Conservation (phyloP, 192 early-diverging fungal genomes). For the Podila epigama region DNA sequence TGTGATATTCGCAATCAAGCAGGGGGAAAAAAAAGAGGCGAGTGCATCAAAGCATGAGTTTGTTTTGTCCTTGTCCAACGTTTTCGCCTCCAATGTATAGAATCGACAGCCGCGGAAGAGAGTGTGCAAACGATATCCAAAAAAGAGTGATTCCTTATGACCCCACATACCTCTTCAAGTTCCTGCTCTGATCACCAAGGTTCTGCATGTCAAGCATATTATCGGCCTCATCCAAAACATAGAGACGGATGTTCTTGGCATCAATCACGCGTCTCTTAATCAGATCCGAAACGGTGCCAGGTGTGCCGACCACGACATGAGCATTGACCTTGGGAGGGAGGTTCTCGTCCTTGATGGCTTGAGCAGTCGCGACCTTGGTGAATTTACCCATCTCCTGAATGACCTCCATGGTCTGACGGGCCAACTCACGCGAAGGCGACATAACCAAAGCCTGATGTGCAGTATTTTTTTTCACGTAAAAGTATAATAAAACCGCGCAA, state of each 20-base stretch:
- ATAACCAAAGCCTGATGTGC: conserved; percentile 76
- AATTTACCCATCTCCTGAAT: conserved; percentile 92
- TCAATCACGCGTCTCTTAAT: conserved; percentile 71
- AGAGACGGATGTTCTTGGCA: conserved; percentile 70
- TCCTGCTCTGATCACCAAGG: conserved; percentile 87
- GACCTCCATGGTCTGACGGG: conserved; percentile 93
- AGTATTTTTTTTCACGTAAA: background rate
- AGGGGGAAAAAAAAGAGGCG: background rate
- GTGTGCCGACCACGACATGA: conserved; percentile 93
- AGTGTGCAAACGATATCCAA: background rate
- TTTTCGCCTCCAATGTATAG: too few species aligned
- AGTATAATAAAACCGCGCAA: background rate
- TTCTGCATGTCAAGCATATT: conserved; percentile 92
- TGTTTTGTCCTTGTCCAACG: too few species aligned
- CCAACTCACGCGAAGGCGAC: conserved; percentile 93
- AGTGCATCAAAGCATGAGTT: too few species aligned
- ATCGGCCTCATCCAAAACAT: conserved; percentile 99
- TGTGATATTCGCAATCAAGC: too few species aligned
- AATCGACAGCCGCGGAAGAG: too few species aligned
- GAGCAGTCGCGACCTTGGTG: conserved; percentile 74
- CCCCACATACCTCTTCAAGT: conserved; percentile 75
- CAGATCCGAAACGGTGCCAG: conserved; percentile 87
- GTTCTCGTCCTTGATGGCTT: conserved; percentile 81
- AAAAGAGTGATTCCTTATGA: background rate
- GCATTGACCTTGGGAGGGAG: conserved; percentile 62